These are phyloP conservation scores for Picochlorum sp. DNA, from an alignment of 139 green algal genomes.

Conservation along the genomic window DNA sequence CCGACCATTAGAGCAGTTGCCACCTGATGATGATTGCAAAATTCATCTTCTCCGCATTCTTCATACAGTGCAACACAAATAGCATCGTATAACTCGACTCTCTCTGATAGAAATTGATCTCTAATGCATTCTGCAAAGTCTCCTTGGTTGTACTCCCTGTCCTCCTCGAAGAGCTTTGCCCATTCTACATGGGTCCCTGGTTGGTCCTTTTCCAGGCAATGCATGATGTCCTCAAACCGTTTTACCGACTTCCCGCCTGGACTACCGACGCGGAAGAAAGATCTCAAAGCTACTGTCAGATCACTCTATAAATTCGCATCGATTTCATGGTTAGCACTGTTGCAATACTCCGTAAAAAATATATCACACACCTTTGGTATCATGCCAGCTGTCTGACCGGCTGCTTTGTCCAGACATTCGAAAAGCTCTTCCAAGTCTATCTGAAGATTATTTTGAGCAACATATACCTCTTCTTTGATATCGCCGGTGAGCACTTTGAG, in stretches of 20 bases:
- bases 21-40: constrained; percentile 27
- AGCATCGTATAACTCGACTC: constrained; percentile 33
- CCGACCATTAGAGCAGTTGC: constrained; percentile 18
- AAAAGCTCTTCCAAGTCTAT: constrained; percentile 37
- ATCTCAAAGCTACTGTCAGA: constrained; percentile 28
- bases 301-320: constrained; percentile 13
- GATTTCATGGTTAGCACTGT: background rate
- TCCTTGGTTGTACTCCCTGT: constrained; percentile 54
- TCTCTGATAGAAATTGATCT: constrained; percentile 48
- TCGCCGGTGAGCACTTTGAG: constrained; percentile 47
- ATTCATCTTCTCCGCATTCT: constrained; percentile 17
- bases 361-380: constrained; percentile 26
- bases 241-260: constrained; percentile 31
- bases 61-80: constrained; percentile 35
- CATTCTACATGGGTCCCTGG: constrained; percentile 26
- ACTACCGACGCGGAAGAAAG: constrained; percentile 40
- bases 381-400: constrained; percentile 15
- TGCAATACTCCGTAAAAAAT: background rate
- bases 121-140: constrained; percentile 53
- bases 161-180: constrained; percentile 52
- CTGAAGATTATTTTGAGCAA: constrained; percentile 35
- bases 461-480: constrained; percentile 49
- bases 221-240: constrained; percentile 42
- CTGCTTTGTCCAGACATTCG: constrained; percentile 24
- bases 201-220: constrained; percentile 47